Evolutionary conservation across 176 grass and related monocot species (phyloP), one percentile per base, ranked within the genome.

Genomic region (Lolium multiflorum): DNA sequence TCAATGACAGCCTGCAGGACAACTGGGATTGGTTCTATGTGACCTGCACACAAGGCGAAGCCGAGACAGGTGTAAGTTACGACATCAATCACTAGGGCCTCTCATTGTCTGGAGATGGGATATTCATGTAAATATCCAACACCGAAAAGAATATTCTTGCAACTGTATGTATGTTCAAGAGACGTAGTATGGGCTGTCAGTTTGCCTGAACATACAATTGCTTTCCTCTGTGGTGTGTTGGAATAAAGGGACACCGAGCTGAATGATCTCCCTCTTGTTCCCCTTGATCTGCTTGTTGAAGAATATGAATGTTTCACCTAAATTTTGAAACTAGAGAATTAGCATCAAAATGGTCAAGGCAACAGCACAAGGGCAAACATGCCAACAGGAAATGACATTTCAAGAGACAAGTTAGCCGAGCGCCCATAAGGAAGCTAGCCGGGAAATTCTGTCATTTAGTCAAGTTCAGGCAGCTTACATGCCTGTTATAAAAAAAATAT

Each of bases 251-350:
- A 93, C 92, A 0, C 97, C 97, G 0, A 99, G 90, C 89, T 99
- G 97, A 91, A 99, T 92, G 58, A 99, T 94, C 89, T 99, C 97
- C 74, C 94, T 96, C 80, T 97, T 99, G 85, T 99, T 94, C 83
- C 97, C 94, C 81, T 99, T 99, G 58, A 96, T 94, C 73, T 99
- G 86, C 83, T 97, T 99, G 88, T 99, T 99, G 87, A 99, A 99
- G 82, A 93, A 94, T 91, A 99, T 99, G 83, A 94, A 99, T 20
- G 97, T 97, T 54, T 99, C 97, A 71, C 97, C 97, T 99, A 81
- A 73, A 90, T 73, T 77, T 28, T 67, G 26, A 67, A 86, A 51
- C 55, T 81, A 76, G 51, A 91, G 15, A 61, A 81, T 91, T 81
- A 88, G 52, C 51, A 75, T 46, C 50, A 35, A 71, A 86, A 24